Conservation (phyloP, 176 grass and related monocot species). For the Musa acuminata region DNA sequence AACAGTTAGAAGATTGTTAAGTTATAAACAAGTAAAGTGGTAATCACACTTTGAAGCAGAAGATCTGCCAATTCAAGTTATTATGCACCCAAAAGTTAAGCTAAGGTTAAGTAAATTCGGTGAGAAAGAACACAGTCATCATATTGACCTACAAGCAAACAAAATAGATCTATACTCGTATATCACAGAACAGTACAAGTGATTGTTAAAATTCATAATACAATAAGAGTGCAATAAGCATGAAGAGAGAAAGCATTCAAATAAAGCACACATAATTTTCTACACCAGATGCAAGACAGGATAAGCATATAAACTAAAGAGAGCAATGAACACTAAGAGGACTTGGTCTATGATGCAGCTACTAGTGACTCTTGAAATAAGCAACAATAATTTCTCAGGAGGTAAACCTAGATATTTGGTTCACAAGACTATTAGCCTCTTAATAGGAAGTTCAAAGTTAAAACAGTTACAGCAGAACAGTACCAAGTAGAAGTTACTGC, state of each 20-base stretch:
- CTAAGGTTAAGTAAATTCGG: neutral
- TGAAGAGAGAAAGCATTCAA: neutral
- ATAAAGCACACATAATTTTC: neutral
- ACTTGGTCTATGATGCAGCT: neutral
- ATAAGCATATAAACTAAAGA: neutral
- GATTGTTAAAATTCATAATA: neutral
- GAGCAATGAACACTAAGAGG: neutral
- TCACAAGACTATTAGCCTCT: slow-evolving; percentile 5
- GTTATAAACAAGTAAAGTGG: slow-evolving; percentile 5
- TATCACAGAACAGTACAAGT: too few species aligned
- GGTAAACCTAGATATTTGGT: neutral
- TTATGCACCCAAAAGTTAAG: neutral
- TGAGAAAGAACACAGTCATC: too few species aligned
- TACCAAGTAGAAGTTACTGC: slow-evolving; percentile 40
- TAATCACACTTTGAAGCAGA: slow-evolving; percentile 26
- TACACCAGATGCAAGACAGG: neutral
- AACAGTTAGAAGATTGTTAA: slow-evolving; percentile 24
- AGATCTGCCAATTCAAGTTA: slow-evolving; percentile 41
- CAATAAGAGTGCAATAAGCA: neutral
- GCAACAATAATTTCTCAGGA: neutral
- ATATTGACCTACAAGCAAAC: too few species aligned
- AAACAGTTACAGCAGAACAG: slow-evolving; percentile 42
- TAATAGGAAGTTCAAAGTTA: slow-evolving; percentile 35
- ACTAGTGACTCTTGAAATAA: neutral
- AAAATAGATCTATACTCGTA: too few species aligned